These are phyloP conservation scores for Gnomoniopsis smithogilvyi DNA, from an alignment of 2,329 filamentous ascomycete species.

Conservation along the genomic window DNA sequence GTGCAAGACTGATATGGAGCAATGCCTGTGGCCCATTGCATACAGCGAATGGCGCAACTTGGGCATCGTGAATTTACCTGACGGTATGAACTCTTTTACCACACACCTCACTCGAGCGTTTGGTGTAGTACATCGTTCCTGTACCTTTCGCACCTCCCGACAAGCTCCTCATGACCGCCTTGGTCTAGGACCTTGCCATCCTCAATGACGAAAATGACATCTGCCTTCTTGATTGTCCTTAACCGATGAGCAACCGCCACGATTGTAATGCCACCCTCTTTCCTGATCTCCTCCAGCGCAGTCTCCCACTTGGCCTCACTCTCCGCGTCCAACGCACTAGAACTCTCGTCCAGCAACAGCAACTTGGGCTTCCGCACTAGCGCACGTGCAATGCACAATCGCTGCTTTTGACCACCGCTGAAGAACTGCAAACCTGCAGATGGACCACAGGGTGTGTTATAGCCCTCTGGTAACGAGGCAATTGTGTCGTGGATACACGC, in stretches of 20 bases:
- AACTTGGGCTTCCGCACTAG: constrained; percentile 69
- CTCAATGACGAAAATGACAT: constrained; percentile 55
- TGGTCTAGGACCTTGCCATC: constrained; percentile 47
- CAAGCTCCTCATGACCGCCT: constrained; percentile 37
- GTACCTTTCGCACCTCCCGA: constrained; percentile 28
- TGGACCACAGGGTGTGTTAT: constrained; percentile 66
- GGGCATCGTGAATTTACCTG: background rate
- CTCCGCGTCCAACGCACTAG: constrained; percentile 71
- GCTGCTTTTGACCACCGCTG: constrained; percentile 77
- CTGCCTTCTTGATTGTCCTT: constrained; percentile 32
- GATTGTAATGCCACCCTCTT: constrained; percentile 48
- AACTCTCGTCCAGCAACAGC: constrained; percentile 78
- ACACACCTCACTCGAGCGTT: background rate
- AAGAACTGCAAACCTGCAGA: constrained; percentile 61
- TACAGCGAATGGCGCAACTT: background rate
- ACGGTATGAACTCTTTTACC: background rate
- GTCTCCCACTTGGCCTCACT: constrained; percentile 65
- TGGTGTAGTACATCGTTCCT: constrained; percentile 1
- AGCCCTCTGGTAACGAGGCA: constrained; percentile 58
- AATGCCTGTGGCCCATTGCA: background rate
- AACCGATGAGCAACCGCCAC: constrained; percentile 46
- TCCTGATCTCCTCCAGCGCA: constrained; percentile 55
- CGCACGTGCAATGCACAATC: constrained; percentile 74
- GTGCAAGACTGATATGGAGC: background rate
- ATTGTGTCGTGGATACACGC: constrained; percentile 72